Percentiles rank a stretch among this genome's conserved stretches.
Conservation (phyloP, 2,329 filamentous ascomycete genomes). For the Verticillium isaacii region DNA sequence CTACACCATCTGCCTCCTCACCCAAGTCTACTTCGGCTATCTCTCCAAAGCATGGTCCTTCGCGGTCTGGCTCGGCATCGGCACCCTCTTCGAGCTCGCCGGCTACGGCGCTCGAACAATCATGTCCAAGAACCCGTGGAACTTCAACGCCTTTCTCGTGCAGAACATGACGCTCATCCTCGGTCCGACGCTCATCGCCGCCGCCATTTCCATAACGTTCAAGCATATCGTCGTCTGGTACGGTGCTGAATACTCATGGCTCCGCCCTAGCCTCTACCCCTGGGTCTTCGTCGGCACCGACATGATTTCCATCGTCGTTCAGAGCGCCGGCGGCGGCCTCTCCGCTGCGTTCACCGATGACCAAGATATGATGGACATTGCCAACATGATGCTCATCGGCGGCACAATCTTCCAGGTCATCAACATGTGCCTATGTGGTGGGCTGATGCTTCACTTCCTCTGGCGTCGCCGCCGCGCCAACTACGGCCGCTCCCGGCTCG, state of each 20-base stretch:
- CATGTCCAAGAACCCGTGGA: constrained; percentile 31
- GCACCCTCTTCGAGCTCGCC: constrained; percentile 1
- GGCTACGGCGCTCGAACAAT: not conserved
- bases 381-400: constrained; percentile 15
- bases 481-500: not conserved
- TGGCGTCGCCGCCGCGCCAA: not conserved
- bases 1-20: not conserved
- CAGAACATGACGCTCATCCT: constrained; percentile 21
- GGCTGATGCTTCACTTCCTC: constrained; percentile 8
- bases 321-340: constrained; percentile 15
- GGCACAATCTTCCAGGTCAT: constrained; percentile 20
- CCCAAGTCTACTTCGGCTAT: not conserved
- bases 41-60: constrained; percentile 2
- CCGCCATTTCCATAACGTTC: constrained; percentile 39
- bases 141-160: constrained; percentile 33
- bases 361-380: constrained; percentile 6
- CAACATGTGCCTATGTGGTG: constrained; percentile 19
- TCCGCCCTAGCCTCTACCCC: constrained; percentile 38
- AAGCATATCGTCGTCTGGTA: constrained; percentile 40
- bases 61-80: constrained; percentile 1
- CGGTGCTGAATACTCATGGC: constrained; percentile 31
- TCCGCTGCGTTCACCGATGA: constrained; percentile 1
- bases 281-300: constrained; percentile 47
- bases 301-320: constrained; percentile 28
- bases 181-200: constrained; percentile 36